phyloP scores from a whole-genome alignment of 495 filamentous ascomycete genomes.

The Xanthoparmelia taractica region DNA sequence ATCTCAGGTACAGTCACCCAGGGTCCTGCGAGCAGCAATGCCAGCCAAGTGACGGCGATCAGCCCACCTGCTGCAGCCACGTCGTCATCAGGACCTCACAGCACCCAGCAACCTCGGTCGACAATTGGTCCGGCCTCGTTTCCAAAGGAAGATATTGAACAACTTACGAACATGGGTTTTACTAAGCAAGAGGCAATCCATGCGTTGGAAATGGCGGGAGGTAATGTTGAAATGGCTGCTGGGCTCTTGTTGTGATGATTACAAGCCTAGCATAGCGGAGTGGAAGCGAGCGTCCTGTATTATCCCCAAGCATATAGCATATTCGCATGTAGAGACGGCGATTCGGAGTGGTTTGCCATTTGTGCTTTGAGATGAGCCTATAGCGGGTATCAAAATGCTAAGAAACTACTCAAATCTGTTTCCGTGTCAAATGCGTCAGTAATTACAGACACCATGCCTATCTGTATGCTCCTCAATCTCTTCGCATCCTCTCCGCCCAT shows the following conservation, averaged over 20 bases:
- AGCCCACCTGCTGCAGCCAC: constrained; percentile 5
- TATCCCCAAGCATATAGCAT: not conserved
- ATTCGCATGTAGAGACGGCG: not conserved
- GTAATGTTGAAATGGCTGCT: constrained; percentile 81
- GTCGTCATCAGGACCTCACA: constrained; percentile 18
- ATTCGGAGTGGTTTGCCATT: not conserved
- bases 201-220: constrained; percentile 72
- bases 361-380: not conserved
- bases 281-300: not conserved
- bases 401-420: not conserved
- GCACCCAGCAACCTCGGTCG: constrained; percentile 22
- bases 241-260: constrained; percentile 58
- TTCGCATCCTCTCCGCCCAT: constrained; percentile 53
- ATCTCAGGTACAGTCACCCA: constrained; percentile 72
- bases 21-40: constrained; percentile 1
- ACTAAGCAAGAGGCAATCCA: constrained; percentile 66
- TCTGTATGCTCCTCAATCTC: constrained; percentile 68
- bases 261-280: not conserved
- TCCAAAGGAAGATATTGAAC: constrained; percentile 55
- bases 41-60: constrained; percentile 20
- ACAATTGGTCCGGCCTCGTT: constrained; percentile 33
- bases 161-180: constrained; percentile 73
- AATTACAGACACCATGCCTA: constrained; percentile 51
- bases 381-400: not conserved
- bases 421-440: constrained; percentile 14